Evolutionary conservation across 2,329 filamentous ascomycete species (phyloP).

Genomic region (Zopfia rhizophila): DNA sequence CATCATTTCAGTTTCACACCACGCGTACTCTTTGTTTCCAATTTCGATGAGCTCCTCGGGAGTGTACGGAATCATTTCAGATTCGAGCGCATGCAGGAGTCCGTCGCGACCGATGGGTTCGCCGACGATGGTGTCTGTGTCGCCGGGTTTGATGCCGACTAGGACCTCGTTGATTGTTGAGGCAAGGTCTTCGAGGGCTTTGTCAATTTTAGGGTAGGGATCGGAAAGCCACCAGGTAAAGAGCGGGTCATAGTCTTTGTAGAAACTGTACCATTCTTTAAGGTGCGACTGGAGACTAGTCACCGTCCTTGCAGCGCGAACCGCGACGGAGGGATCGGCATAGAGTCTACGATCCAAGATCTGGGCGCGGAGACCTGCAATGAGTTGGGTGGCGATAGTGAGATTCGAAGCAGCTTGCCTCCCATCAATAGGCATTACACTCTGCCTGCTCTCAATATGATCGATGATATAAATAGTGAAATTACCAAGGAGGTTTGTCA

Average conservation of each 20-base stretch:
- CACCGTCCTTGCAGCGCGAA: slow-evolving; percentile 59
- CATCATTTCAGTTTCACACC: slow-evolving; percentile 67
- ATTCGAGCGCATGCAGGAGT: slow-evolving; percentile 63
- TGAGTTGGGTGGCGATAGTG: slow-evolving; percentile 45
- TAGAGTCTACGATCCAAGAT: slow-evolving; percentile 50
- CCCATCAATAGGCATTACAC: slow-evolving; percentile 56
- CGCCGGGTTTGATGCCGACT: slow-evolving; percentile 57
- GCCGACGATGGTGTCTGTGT: slow-evolving; percentile 64
- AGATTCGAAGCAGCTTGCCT: slow-evolving; percentile 58
- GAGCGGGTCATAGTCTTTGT: slow-evolving; percentile 64
- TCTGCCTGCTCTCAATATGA: slow-evolving; percentile 62
- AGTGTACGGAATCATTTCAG: slow-evolving; percentile 68
- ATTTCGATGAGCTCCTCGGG: slow-evolving; percentile 67
- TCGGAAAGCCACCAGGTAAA: slow-evolving; percentile 67
- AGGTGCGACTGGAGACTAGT: slow-evolving; percentile 55
- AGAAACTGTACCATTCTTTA: slow-evolving; percentile 62
- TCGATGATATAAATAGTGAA: slow-evolving; percentile 56
- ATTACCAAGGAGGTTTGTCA: slow-evolving; percentile 54
- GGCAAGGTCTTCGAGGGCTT: slow-evolving; percentile 50
- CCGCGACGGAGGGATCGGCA: slow-evolving; percentile 56
- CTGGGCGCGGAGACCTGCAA: slow-evolving; percentile 45
- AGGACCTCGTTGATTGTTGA: slow-evolving; percentile 55
- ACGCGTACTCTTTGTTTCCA: slow-evolving; percentile 62
- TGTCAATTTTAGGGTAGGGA: slow-evolving; percentile 56
- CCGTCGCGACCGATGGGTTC: slow-evolving; percentile 66